Evolutionary conservation across 31 red algal genomes (phyloP).

Genomic region (Asparagopsis taxiformis): DNA sequence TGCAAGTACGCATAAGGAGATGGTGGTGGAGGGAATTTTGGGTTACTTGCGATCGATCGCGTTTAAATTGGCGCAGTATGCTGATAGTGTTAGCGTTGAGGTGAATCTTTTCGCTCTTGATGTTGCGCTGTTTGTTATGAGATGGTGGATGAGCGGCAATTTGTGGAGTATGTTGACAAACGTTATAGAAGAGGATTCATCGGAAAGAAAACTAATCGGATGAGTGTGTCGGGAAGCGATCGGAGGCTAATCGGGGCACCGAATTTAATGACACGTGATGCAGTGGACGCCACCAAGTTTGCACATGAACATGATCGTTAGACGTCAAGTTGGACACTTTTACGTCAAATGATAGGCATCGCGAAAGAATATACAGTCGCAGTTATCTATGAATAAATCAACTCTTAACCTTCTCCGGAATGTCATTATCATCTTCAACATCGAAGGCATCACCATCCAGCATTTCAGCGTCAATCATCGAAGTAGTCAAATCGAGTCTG

Average conservation of each 20-base stretch:
- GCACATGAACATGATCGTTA: too few species aligned
- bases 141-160: constrained; percentile 27
- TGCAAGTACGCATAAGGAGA: constrained; percentile 27
- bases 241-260: too few species aligned
- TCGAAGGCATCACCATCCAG: constrained; percentile 12
- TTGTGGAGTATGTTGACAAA: too few species aligned
- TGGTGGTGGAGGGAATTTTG: not conserved
- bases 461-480: constrained; percentile 27
- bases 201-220: too few species aligned
- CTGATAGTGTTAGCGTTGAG: constrained; percentile 28
- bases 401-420: constrained; percentile 7
- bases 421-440: constrained; percentile 5
- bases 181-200: too few species aligned
- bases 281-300: too few species aligned
- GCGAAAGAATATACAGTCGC: too few species aligned
- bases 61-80: constrained; percentile 1
- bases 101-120: constrained; percentile 34
- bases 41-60: not conserved
- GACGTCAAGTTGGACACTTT: too few species aligned
- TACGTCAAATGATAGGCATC: too few species aligned
- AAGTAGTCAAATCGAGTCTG: constrained; percentile 24
- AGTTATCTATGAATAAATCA: too few species aligned
- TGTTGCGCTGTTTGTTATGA: constrained; percentile 23
- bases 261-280: too few species aligned
- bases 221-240: too few species aligned